Evolutionary conservation across 2,329 filamentous ascomycete genomes (phyloP), one percentile per base, ranked within the genome.

Genomic region (Bipolaris cookei): DNA sequence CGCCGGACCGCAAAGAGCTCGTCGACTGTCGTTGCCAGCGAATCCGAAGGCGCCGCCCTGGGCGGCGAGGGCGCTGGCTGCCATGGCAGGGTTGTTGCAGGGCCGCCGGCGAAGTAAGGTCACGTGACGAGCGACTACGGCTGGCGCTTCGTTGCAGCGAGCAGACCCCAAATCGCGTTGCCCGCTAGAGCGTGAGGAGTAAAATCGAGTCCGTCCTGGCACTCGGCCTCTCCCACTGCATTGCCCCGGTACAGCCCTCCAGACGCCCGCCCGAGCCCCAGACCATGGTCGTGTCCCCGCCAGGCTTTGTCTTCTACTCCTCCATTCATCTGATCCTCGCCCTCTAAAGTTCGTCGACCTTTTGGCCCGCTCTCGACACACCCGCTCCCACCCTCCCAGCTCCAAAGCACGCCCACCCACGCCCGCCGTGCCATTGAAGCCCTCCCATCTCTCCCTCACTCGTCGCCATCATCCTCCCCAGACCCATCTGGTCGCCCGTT

Each of bases 331-430:
- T 62, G 53, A 61, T 64, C 61, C 59, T 57, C 63, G 65, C 64
- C 51, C 73, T 76, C 61, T 76, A 64, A 74, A 76, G 72, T 73
- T 74, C 65, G 59, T 58, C 57, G 64, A 72, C 68, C 71, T 71
- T 74, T 72, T 72, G 71, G 70, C 72, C 69, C 68, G 71, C 71
- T 60, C 61, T 70, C 72, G 72, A 70, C 72, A 70, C 72, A 68
- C 62, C 68, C 61, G 61, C 66, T 63, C 59, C 69, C 65, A 65
- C 66, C 69, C 65, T 66, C 66, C 59, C 70, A 58, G 55, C 64
- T 66, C 63, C 59, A 58, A 47, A 61, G 58, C 62, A 54, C 59
- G 51, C 60, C 39, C 56, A 51, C 56, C 64, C 61, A 52, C 58
- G 56, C 51, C 43, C 28, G 28, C 16, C 18, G 25, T 42, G 56